Evolutionary conservation across 306 rosid genomes (phyloP), one percentile per base, ranked within the genome.

Genomic region (Hippophae tibetana): DNA sequence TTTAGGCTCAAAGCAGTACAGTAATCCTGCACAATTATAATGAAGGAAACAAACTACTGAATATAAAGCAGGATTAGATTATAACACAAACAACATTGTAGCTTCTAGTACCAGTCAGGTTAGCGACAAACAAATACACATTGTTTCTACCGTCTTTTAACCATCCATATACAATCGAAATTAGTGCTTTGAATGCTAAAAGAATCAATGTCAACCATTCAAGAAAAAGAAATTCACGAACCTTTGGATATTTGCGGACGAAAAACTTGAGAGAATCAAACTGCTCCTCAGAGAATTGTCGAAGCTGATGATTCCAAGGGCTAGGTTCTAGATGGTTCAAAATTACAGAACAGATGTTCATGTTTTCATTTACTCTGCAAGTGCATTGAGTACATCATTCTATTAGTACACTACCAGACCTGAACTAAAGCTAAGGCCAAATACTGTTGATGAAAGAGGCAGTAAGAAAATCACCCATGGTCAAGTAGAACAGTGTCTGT

Each of bases 251-350:
- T 82, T 72, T 78, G 18, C 93, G 81, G 62, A 92, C 70, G 60
- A 79, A 92, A 72, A 92, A 78, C 76, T 71, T 92, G 72, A 92
- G 93, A 69, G 52, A 26, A 56, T 79, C 93, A 43, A 66, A 60
- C 45, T 71, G 74, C 25, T 74, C 85, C 54, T 70, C 74, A 47
- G 80, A 83, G 70, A 92, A 92, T 62, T 68, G 67, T 57, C 60
- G 77, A 57, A 87, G 79, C 68, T 73, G 79, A 71, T 78, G 81
- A 66, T 80, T 82, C 95, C 89, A 90, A 13, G 95, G 90, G 51
- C 94, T 82, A 38, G 88, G 88, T 60, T 75, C 69, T 49, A 92
- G 81, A 78, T 85, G 98, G 61, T 79, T 78, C 73, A 66, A 87
- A 11, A 92, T 67, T 66, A 76, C 31, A 47, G 96, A 64, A 68